phyloP scores from a whole-genome alignment of 768 basidiomycete species.

The Termitomyces sp. region DNA sequence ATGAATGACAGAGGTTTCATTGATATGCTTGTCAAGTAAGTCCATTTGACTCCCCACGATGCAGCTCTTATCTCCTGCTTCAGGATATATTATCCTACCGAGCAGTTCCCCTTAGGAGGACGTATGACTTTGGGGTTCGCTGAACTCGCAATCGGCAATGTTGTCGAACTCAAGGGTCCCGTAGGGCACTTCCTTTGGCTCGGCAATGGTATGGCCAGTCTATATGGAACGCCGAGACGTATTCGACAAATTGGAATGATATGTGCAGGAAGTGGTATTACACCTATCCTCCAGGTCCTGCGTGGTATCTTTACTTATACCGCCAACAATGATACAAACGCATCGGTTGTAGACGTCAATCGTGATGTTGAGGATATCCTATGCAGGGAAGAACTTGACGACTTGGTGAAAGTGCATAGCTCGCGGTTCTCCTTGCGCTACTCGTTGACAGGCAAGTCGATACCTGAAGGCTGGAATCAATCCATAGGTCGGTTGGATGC shows the following conservation, averaged over 20 bases:
- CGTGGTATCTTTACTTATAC: constrained; percentile 41
- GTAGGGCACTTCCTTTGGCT: constrained; percentile 54
- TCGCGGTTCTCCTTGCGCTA: constrained; percentile 43
- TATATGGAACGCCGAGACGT: constrained; percentile 30
- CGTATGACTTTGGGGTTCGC: constrained; percentile 28
- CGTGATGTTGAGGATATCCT: constrained; percentile 43
- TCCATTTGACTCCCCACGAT: neutral
- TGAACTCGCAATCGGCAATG: constrained; percentile 44
- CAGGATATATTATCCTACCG: constrained; percentile 42
- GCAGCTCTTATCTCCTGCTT: neutral
- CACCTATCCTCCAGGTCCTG: constrained; percentile 56
- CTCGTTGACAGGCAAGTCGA: constrained; percentile 32
- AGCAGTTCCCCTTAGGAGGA: constrained; percentile 39
- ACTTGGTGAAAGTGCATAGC: constrained; percentile 22
- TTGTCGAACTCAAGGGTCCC: constrained; percentile 56
- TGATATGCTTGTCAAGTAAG: constrained; percentile 48
- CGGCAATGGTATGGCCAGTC: constrained; percentile 33
- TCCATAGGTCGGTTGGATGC: constrained; percentile 38
- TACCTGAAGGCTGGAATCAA: constrained; percentile 33
- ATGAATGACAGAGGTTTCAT: constrained; percentile 39
- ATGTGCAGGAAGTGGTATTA: constrained; percentile 52
- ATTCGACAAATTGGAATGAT: constrained; percentile 48
- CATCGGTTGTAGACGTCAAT: constrained; percentile 50
- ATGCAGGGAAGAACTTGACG: constrained; percentile 27
- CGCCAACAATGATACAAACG: constrained; percentile 30